phyloP scores from a whole-genome alignment of 2,329 filamentous ascomycete genomes.

The Fusarium chlamydosporum region DNA sequence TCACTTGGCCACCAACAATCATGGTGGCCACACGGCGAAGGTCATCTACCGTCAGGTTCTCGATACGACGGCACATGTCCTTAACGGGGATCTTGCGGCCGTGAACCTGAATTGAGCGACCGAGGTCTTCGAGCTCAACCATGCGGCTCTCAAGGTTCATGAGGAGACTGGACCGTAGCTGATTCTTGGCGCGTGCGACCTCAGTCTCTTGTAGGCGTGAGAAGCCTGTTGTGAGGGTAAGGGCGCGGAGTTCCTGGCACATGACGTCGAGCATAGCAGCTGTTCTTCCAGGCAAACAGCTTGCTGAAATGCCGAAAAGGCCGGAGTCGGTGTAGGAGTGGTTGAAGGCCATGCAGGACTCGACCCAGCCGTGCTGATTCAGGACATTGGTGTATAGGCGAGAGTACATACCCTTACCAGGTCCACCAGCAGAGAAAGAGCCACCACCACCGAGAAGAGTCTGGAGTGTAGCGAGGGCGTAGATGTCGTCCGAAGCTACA shows the following conservation, averaged over 20 bases:
- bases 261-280: constrained; percentile 93
- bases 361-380: constrained; percentile 98
- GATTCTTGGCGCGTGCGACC: constrained; percentile 95
- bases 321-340: constrained; percentile 97
- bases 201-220: constrained; percentile 79
- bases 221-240: constrained; percentile 83
- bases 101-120: constrained; percentile 96
- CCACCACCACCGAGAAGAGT: constrained; percentile 96
- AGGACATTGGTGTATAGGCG: constrained; percentile 97
- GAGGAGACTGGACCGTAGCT: constrained; percentile 87
- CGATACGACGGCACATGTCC: constrained; percentile 93
- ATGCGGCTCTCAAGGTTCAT: constrained; percentile 99
- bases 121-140: constrained; percentile 97
- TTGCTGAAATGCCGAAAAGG: constrained; percentile 92
- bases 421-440: constrained; percentile 95
- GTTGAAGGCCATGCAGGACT: constrained; percentile 96
- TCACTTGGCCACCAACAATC: constrained; percentile 82
- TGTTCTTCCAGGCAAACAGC: constrained; percentile 84
- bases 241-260: constrained; percentile 86
- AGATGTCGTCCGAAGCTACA: constrained; percentile 92
- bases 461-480: constrained; percentile 94
- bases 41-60: constrained; percentile 83
- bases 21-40: constrained; percentile 83
- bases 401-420: constrained; percentile 99
- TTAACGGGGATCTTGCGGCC: constrained; percentile 90